A percentile compares a stretch with the other conserved stretches of the same genome.
phyloP scores from a whole-genome alignment of 2,329 filamentous ascomycete species.

The Pseudogymnoascus sp. region DNA sequence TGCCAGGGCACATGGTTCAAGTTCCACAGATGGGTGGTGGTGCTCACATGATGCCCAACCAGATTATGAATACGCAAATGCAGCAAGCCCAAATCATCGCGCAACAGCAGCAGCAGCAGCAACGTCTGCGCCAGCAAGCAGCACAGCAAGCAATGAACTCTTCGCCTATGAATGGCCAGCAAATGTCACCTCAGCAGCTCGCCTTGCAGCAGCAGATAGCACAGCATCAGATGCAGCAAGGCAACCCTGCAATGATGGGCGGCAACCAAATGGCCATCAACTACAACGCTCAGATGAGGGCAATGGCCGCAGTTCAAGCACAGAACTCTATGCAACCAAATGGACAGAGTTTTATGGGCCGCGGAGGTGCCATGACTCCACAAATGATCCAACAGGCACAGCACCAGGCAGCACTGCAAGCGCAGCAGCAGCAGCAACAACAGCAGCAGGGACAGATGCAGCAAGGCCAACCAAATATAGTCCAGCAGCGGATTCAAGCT shows the following conservation, averaged over 20 bases:
- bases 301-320: constrained; percentile 15
- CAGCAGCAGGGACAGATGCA: constrained; percentile 36
- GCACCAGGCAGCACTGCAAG: constrained; percentile 20
- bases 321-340: constrained; percentile 17
- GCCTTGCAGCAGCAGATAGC: constrained; percentile 33
- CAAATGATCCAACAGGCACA: constrained; percentile 28
- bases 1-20: constrained; percentile 50
- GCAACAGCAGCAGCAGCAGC: constrained; percentile 20
- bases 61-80: constrained; percentile 27
- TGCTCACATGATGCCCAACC: constrained; percentile 44
- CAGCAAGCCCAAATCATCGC: constrained; percentile 21
- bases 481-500: neutral
- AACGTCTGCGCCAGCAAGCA: constrained; percentile 30
- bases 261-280: constrained; percentile 15
- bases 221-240: constrained; percentile 25
- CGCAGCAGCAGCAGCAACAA: constrained; percentile 31
- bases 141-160: constrained; percentile 34
- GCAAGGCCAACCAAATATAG: neutral
- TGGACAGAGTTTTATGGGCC: constrained; percentile 24
- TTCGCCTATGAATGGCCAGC: constrained; percentile 14
- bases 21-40: constrained; percentile 44
- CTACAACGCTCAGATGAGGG: constrained; percentile 19
- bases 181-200: constrained; percentile 28
- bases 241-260: constrained; percentile 18
- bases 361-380: constrained; percentile 34